phyloP scores from a whole-genome alignment of 306 rosid species.

The Trifolium repens region DNA sequence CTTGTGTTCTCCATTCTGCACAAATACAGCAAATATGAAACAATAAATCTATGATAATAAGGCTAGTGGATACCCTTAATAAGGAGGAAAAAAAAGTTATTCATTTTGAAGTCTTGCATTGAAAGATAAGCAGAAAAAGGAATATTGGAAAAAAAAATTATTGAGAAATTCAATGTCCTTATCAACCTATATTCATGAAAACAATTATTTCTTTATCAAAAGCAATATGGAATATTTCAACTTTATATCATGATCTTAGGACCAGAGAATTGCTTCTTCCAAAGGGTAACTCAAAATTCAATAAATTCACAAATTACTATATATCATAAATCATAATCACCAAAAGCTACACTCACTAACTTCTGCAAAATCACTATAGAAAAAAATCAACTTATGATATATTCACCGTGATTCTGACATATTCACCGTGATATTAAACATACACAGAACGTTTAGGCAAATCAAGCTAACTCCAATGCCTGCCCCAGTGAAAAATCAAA shows the following conservation, averaged over 20 bases:
- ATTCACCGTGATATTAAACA: too few relatives aligned
- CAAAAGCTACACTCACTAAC: too few relatives aligned
- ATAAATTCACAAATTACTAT: neutral
- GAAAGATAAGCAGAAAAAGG: conserved; percentile 27
- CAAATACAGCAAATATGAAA: conserved; percentile 32
- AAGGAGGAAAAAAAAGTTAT: conserved; percentile 14
- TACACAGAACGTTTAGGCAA: neutral
- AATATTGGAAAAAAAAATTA: neutral
- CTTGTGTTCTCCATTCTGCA: conserved; percentile 69
- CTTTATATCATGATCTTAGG: conserved; percentile 13
- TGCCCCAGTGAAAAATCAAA: conserved; percentile 23
- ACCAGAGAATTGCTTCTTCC: conserved; percentile 28
- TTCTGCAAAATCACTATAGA: too few relatives aligned
- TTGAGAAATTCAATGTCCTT: neutral
- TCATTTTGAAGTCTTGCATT: conserved; percentile 21
- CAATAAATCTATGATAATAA: conserved; percentile 3
- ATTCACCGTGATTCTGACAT: too few relatives aligned
- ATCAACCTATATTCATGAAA: neutral
- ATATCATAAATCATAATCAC: too few relatives aligned
- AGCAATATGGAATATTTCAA: conserved; percentile 27
- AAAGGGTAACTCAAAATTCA: conserved; percentile 27
- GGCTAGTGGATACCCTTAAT: neutral
- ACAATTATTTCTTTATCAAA: neutral
- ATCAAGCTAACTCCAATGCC: conserved; percentile 19
- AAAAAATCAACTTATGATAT: too few relatives aligned